phyloP scores from a whole-genome alignment of 1,284 basidiomycete genomes.

The Rhodotorula sp. region DNA sequence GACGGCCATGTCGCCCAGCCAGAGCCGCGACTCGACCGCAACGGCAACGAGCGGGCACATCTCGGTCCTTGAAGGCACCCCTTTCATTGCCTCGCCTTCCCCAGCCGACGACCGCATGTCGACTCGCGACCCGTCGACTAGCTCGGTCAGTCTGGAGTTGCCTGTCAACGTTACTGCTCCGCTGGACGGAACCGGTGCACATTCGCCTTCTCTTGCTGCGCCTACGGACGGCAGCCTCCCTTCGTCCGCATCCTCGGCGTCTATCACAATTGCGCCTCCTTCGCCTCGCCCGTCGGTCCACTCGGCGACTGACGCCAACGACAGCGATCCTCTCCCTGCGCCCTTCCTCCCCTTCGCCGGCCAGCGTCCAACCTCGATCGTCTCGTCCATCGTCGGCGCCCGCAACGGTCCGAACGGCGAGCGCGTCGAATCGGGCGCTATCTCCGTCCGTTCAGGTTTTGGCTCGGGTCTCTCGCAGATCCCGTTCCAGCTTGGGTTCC shows the following conservation, averaged over 20 bases:
- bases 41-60: constrained; percentile 10
- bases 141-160: constrained; percentile 15
- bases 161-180: constrained; percentile 18
- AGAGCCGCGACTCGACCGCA: constrained; percentile 23
- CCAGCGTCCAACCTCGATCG: constrained; percentile 26
- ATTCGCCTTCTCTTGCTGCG: neutral
- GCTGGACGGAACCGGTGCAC: neutral
- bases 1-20: neutral
- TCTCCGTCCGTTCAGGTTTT: constrained; percentile 35
- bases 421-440: constrained; percentile 27
- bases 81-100: constrained; percentile 22
- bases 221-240: too few relatives aligned
- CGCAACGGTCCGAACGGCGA: neutral
- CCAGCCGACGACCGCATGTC: neutral
- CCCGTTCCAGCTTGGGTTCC: constrained; percentile 39
- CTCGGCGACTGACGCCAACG: neutral
- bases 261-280: neutral
- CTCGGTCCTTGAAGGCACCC: constrained; percentile 37
- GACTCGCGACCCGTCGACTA: neutral
- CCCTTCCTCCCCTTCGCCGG: constrained; percentile 41
- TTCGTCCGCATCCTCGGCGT: neutral
- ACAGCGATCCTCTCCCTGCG: constrained; percentile 25
- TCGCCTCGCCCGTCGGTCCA: neutral
- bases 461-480: constrained; percentile 33
- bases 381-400: neutral